phyloP scores from a whole-genome alignment of 345 rosid species.

The Bruguiera parviflora region DNA sequence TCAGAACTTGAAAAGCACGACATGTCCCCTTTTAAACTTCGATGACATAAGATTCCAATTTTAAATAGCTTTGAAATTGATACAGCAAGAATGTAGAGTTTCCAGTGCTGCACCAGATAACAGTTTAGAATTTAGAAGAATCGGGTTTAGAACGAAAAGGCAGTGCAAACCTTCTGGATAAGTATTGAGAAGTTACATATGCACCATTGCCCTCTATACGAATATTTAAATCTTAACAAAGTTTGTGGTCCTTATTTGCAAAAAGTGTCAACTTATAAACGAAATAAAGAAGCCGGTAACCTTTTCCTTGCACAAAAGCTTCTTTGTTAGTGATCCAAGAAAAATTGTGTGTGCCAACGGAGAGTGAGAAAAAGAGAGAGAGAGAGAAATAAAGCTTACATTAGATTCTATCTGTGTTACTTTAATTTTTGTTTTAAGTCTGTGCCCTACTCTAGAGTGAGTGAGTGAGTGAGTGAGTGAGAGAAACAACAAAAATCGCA shows the following conservation, averaged over 20 bases:
- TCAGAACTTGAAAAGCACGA: conserved; percentile 2
- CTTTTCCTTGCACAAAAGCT: conserved; percentile 41
- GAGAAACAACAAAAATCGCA: conserved; percentile 18
- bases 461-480: background rate
- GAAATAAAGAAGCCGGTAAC: conserved; percentile 31
- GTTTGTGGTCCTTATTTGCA: conserved; percentile 38
- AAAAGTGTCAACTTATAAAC: conserved; percentile 22
- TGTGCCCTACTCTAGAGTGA: background rate
- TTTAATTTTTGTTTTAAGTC: background rate
- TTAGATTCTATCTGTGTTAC: background rate
- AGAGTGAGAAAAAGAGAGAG: background rate
- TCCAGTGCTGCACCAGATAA: too few species aligned
- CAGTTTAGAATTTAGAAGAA: too few species aligned
- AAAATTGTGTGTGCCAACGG: background rate
- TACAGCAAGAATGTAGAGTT: too few species aligned
- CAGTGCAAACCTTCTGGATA: conserved; percentile 21
- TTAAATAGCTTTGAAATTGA: background rate
- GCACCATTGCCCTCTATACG: background rate
- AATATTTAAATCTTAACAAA: background rate
- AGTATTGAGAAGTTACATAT: too few species aligned
- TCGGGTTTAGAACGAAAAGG: too few species aligned
- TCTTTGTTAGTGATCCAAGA: background rate
- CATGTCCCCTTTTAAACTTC: background rate
- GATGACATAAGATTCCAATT: background rate
- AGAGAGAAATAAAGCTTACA: background rate